phyloP scores from a whole-genome alignment of 163 green algal genomes.

The Scenedesmus sp. region DNA sequence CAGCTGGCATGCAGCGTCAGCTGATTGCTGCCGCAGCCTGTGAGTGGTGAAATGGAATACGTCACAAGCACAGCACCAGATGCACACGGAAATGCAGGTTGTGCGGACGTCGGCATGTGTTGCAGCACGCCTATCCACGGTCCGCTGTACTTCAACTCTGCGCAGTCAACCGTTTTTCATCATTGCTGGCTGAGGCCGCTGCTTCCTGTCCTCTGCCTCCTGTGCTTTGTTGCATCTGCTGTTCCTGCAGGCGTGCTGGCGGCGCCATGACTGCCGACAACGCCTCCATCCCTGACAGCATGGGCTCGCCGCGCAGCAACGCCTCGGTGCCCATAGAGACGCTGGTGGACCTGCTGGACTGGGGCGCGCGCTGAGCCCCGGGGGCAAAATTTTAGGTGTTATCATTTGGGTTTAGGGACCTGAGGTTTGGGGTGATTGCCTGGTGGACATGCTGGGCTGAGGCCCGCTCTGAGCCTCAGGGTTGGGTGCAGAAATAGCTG shows the following conservation, averaged over 20 bases:
- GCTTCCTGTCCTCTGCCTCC: background rate
- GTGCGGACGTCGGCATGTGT: no score
- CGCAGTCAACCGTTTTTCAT: no score
- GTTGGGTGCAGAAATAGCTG: background rate
- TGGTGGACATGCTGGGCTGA: background rate
- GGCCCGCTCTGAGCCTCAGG: no score
- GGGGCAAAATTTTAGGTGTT: background rate
- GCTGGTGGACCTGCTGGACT: constrained; percentile 43
- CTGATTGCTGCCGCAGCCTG: background rate
- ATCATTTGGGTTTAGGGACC: background rate
- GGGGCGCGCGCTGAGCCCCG: background rate
- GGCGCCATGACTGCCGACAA: constrained; percentile 13
- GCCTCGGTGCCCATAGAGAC: constrained; percentile 19
- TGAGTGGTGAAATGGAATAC: background rate
- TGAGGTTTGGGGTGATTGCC: background rate
- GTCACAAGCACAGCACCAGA: background rate
- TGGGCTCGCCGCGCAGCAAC: constrained; percentile 34
- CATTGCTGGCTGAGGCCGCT: no score
- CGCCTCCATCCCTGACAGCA: constrained; percentile 12
- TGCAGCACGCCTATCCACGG: no score
- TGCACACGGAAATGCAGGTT: no score
- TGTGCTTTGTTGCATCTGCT: background rate
- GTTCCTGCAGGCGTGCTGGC: constrained; percentile 1
- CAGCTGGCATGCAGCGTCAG: background rate
- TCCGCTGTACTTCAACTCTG: no score